Base-by-base conservation (phyloP, 1,139 yeast species). In the Blastobotrys persicus region DNA sequence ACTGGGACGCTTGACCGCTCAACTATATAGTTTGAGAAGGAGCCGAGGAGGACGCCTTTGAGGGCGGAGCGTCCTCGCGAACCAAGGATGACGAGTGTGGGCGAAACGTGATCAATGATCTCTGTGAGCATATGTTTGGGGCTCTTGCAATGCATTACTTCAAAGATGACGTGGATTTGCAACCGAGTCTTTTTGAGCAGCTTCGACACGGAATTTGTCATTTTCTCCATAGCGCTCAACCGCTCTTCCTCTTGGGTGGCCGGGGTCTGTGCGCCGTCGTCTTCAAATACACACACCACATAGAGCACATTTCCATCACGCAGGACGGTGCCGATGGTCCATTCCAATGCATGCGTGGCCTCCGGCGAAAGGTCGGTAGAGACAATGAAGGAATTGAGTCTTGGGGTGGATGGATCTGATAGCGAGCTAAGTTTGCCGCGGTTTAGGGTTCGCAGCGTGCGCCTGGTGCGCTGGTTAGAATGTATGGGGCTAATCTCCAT, bases 281-380 rank as follows among this genome's bases (percentile, higher is more conserved):
- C 91, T 62, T 85, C 91, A 55, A 82, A 79, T 19, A 88, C 91
- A 64, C 87, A 85, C 14, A 89, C 80, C 20, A 88, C 79, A 62
- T 87, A 88, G 47, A 91, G 69, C 1, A 89, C 89, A 51, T 89
- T 86, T 0, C 94, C 94, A 61, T 88, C 94, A 23, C 85, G 85
- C 47, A 89, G 74, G 1, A 89, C 86, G 0, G 96, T 82, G 1
- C 97, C 97, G 57, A 91, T 76, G 43, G 91, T 80, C 88, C 96
- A 91, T 61, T 88, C 95, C 41, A 91, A 74, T 0, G 97, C 95
- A 66, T 86, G 88, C 33, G 78, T 76, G 2, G 96, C 85, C 61
- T 88, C 97, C 1, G 91, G 88, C 1, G 92, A 84, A 59, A 87
- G 78, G 64, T 88, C 96, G 71, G 86, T 80, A 62, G 92, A 87